Conservation (phyloP, 352 stramenopile species). For the Vaucheria bursata region DNA sequence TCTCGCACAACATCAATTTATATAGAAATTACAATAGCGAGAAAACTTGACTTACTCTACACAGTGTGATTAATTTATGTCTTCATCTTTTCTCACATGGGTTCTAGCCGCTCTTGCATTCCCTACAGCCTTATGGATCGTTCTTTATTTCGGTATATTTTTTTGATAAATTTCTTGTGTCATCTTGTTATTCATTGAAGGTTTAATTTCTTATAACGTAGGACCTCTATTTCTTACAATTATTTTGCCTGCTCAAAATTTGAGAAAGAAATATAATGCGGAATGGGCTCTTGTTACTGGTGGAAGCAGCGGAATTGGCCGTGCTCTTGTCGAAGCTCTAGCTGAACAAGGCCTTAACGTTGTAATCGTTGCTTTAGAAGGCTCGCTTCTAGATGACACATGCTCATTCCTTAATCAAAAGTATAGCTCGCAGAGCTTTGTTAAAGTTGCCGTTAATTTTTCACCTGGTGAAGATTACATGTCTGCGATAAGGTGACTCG, state of each 20-base stretch:
- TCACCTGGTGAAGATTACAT: slow-evolving; percentile 62
- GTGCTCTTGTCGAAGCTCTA: slow-evolving; percentile 64
- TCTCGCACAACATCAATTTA: background rate
- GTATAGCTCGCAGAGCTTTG: slow-evolving; percentile 64
- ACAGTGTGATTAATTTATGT: background rate
- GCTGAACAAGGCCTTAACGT: slow-evolving; percentile 71
- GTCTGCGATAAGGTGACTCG: slow-evolving; percentile 45
- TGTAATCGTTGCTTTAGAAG: slow-evolving; percentile 67
- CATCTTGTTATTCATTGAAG: background rate
- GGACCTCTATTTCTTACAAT: slow-evolving; percentile 50
- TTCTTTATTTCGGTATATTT: slow-evolving; percentile 40
- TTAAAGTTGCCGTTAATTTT: slow-evolving; percentile 59
- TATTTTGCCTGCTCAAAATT: slow-evolving; percentile 59
- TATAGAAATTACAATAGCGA: background rate
- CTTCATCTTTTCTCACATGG: background rate
- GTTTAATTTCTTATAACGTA: background rate
- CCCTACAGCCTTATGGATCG: slow-evolving; percentile 28
- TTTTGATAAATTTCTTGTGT: background rate
- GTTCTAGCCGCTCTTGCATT: slow-evolving; percentile 18
- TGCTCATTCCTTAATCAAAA: slow-evolving; percentile 57
- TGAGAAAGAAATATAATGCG: slow-evolving; percentile 77
- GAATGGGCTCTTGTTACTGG: slow-evolving; percentile 72
- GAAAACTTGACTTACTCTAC: background rate
- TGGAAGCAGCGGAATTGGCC: slow-evolving; percentile 69
- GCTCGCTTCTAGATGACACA: slow-evolving; percentile 65